Base-by-base conservation (phyloP, 768 basidiomycete species). In the Pisolithus microcarpus region DNA sequence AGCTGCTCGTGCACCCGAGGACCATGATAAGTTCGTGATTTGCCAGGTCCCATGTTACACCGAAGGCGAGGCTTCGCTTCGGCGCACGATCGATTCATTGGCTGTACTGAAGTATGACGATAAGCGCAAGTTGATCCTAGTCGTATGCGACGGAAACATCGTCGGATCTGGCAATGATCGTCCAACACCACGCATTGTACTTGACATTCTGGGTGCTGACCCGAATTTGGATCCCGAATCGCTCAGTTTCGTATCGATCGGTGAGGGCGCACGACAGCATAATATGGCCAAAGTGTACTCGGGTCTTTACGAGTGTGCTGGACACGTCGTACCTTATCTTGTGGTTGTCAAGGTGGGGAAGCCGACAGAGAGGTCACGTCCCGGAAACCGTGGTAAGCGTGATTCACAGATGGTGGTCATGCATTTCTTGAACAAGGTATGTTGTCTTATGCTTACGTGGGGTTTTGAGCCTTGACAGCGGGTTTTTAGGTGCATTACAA, bases 21-120 rank as follows among this genome's bases (percentile, higher is more conserved):
- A 93, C 59, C 91, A 93, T 64, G 92, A 96, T 74, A 95, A 96
- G 70, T 95, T 96, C 58, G 87, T 96, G 56, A 91, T 95, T 59
- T 97, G 94, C 65, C 95, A 98, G 63, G 92, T 98, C 0, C 95
- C 95, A 26, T 97, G 95, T 78, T 98, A 98, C 65, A 98, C 95
- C 3, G 95, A 98, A 75, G 95, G 93, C 56, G 87, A 93, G 55
- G 65, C 73, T 13, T 96, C 91, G 5, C 74, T 98, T 46, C 78
- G 87, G 45, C 76, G 75, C 58, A 96, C 93, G 2, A 95, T 99
- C 63, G 92, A 98, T 65, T 95, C 93, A 5, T 73, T 99, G 51
- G 91, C 95, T 2, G 81, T 87, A 65, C 76, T 95, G 70, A 94
- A 91, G 68, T 99, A 98, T 61, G 95, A 99, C 61, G 95, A 99